Base-by-base conservation (phyloP, 495 filamentous ascomycete genomes). In the Geoglossum glabrum region DNA sequence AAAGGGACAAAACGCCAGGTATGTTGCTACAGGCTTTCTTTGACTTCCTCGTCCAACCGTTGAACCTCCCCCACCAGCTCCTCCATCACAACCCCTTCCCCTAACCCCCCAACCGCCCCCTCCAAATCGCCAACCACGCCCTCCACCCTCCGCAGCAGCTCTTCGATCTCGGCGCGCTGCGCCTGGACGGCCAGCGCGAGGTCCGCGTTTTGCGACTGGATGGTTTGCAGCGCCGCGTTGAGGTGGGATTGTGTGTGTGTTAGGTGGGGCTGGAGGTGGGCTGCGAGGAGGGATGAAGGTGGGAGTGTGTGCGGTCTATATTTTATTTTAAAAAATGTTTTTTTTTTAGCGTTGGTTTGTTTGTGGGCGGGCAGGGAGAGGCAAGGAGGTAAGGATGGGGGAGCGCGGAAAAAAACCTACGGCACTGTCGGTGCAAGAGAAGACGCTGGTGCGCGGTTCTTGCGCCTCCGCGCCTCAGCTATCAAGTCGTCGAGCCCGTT, bases 401-500 rank as follows among this genome's bases (percentile, higher is more conserved):
- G 55, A 56, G 26, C 4, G 57, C 6, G 27, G 57, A 3, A 55
- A 19, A 9, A 28, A 34, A 71, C 73, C 67, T 68, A 79, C 77
- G 76, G 71, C 25, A 74, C 57, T 0, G 74, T 70, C 15, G 67
- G 59, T 38, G 67, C 25, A 9, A 36, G 34, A 0, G 25, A 57
- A 21, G 31, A 31, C 9, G n/a, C n/a, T n/a, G 21, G 17, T 11
- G 17, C 11, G 25, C 61, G 61, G 25, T 62, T 66, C 55, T 69
- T 76, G 64, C 74, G 79, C 62, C 84, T 72, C 60, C 70, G 70
- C 1, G 87, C 90, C 45, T 87, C 87, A 23, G 67, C 72, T 31
- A 92, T 76, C 49, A 95, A 71, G 13, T 72, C 70, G 68, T 98
- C 90, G 55, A 96, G 73, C 63, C 83, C 81, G 72, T 98, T 96